Percentiles rank a stretch among this genome's conserved stretches.
Conservation (phyloP, 192 early-diverging fungal genomes). For the Backusella tuberculispora region DNA sequence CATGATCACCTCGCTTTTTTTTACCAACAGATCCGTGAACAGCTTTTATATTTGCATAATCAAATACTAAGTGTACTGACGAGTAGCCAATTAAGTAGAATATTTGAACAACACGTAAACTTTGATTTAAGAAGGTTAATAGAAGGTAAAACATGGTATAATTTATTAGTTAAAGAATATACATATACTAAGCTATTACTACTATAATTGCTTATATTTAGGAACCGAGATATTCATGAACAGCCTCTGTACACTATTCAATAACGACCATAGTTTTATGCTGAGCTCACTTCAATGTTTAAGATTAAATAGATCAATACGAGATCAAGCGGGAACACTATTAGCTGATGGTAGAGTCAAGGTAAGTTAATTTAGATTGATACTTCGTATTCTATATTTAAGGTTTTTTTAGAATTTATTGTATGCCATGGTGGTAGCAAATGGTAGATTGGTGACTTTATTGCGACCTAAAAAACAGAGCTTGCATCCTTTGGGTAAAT, state of each 20-base stretch:
- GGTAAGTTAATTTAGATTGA: conserved; percentile 27
- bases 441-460: conserved; percentile 74
- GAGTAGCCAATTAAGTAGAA: conserved; percentile 72
- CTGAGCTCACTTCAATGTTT: conserved; percentile 75
- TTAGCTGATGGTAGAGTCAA: conserved; percentile 60
- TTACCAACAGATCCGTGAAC: conserved; percentile 45
- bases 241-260: conserved; percentile 70
- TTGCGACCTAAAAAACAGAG: conserved; percentile 74
- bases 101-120: conserved; percentile 84
- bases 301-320: conserved; percentile 62
- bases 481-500: conserved; percentile 71
- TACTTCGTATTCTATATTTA: neutral
- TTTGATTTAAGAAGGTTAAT: conserved; percentile 87
- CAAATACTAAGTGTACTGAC: conserved; percentile 88
- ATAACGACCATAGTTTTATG: conserved; percentile 68
- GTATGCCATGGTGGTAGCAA: conserved; percentile 79
- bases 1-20: neutral
- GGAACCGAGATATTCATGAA: conserved; percentile 83
- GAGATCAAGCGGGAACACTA: conserved; percentile 68
- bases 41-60: conserved; percentile 79
- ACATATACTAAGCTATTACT: neutral
- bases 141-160: conserved; percentile 53
- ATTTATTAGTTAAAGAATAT: neutral
- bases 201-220: neutral
- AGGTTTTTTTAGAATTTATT: conserved; percentile 55